Evolutionary conservation across 1,284 basidiomycete species (phyloP).

Genomic region (Trichosporon faecale): DNA sequence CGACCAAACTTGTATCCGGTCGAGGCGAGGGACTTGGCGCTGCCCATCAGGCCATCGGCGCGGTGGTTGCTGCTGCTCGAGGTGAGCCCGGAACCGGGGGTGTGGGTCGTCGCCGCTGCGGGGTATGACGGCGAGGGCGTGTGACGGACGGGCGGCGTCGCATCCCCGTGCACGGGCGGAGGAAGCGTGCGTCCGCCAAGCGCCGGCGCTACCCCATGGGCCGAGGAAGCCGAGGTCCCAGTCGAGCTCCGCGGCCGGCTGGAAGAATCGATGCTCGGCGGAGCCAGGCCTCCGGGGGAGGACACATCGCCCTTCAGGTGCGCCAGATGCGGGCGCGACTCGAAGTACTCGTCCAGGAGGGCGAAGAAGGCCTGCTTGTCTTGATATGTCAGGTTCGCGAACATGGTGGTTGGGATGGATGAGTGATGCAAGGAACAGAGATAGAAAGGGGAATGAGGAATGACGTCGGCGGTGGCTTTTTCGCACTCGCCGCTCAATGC

Average conservation of each 20-base stretch:
- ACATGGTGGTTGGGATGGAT: slow-evolving; percentile 23
- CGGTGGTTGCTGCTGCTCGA: neutral
- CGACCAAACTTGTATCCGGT: slow-evolving; percentile 32
- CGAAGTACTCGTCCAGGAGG: slow-evolving; percentile 50
- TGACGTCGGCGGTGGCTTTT: slow-evolving; percentile 10
- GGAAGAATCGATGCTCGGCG: slow-evolving; percentile 1
- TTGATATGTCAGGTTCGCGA: slow-evolving; percentile 32
- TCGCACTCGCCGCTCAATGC: neutral
- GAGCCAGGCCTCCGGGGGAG: neutral
- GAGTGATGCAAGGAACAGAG: neutral
- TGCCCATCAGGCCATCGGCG: slow-evolving; percentile 11
- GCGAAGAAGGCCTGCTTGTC: slow-evolving; percentile 46
- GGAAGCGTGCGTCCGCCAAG: neutral
- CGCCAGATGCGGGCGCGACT: slow-evolving; percentile 40
- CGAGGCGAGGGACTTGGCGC: slow-evolving; percentile 31
- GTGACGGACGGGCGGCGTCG: neutral
- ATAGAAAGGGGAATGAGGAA: neutral
- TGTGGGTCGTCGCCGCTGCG: neutral
- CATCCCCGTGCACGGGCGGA: neutral
- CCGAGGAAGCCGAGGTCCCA: neutral
- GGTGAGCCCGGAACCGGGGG: neutral
- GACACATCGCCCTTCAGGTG: neutral
- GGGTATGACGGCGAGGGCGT: neutral
- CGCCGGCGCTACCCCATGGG: neutral
- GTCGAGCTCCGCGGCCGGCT: slow-evolving; percentile 6